phyloP scores from a whole-genome alignment of 179 eudicot genomes.

The Corrigiola litoralis region DNA sequence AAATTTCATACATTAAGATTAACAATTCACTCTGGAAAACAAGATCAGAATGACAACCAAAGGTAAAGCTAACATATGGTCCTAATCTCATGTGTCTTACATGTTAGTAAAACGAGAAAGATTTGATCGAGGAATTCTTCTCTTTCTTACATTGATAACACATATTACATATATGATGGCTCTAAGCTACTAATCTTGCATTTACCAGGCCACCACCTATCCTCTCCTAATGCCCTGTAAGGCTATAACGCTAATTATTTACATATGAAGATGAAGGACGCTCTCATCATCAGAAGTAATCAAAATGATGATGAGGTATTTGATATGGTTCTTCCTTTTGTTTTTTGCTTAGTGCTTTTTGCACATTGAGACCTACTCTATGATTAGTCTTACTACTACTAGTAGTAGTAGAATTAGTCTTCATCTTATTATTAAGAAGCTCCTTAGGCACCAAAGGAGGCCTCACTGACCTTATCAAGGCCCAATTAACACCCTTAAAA shows the following conservation, averaged over 20 bases:
- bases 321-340: constrained; percentile 70
- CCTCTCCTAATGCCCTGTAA: no score
- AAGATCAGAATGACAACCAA: not conserved
- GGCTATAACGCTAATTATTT: constrained; percentile 23
- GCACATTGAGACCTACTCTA: constrained; percentile 31
- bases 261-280: constrained; percentile 12
- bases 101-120: not conserved
- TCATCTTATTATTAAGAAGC: constrained; percentile 27
- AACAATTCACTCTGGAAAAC: no score
- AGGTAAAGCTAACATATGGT: not conserved
- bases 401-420: constrained; percentile 11
- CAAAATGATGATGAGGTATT: constrained; percentile 66
- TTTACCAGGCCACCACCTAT: no score
- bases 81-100: not conserved
- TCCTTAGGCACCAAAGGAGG: constrained; percentile 70
- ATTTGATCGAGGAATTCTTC: not conserved
- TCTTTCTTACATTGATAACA: not conserved
- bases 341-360: constrained; percentile 51
- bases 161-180: constrained; percentile 15
- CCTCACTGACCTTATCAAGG: constrained; percentile 60
- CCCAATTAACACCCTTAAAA: constrained; percentile 83
- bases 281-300: constrained; percentile 43
- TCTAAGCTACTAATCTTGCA: not conserved
- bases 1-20: no score
- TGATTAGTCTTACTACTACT: constrained; percentile 4